A percentile compares a stretch with the other conserved stretches of the same genome.
Evolutionary conservation across 306 rosid species (phyloP).

Genomic region (Quercus dentata): DNA sequence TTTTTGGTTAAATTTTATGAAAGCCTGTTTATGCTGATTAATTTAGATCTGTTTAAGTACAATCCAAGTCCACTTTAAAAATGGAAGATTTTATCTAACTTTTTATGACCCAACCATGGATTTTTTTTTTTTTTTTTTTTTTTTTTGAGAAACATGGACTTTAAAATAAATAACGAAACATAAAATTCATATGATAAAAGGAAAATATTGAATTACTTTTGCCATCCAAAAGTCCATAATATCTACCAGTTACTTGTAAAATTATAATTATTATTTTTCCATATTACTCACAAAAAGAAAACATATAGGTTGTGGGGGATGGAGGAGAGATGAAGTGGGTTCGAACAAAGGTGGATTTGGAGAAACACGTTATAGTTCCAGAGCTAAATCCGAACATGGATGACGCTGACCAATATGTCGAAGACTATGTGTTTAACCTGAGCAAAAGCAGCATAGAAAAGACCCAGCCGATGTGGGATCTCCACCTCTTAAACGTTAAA

Average conservation of each 20-base stretch:
- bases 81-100: no score
- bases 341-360: constrained; percentile 30
- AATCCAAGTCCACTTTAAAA: no score
- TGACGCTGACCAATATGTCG: constrained; percentile 14
- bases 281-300: neutral
- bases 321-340: constrained; percentile 33
- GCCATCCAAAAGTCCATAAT: no score
- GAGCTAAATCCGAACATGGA: constrained; percentile 3
- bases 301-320: constrained; percentile 17
- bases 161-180: no score
- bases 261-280: neutral
- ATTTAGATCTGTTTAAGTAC: no score
- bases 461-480: constrained; percentile 34
- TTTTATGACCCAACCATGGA: no score
- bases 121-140: no score
- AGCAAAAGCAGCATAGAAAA: constrained; percentile 30
- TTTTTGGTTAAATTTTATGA: no score
- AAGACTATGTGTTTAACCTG: constrained; percentile 29
- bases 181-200: no score
- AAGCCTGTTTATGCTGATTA: no score
- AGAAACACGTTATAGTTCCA: constrained; percentile 16
- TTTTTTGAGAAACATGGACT: no score
- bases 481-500: constrained; percentile 33
- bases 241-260: neutral
- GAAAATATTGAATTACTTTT: no score